Evolutionary conservation across 371 early-diverging fungal species (phyloP), one percentile per base, ranked within the genome.

Genomic region (Haplosporangium sp.): DNA sequence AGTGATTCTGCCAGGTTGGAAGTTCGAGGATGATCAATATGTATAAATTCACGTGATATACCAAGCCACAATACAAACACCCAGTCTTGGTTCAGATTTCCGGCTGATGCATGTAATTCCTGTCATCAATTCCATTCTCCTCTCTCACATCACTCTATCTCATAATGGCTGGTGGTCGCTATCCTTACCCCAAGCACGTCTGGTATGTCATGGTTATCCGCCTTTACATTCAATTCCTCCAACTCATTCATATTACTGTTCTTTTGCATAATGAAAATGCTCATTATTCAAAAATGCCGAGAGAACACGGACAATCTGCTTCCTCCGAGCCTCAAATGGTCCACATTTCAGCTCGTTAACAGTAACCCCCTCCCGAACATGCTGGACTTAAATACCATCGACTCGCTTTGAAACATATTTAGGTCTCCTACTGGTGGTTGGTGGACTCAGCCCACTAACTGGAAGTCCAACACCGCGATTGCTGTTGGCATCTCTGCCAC

Each of bases 361-460:
- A 36, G 13, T 38, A 6, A 52, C 29, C 20, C 5, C 23, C 23
- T 36, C 10, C 12, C 5, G 29, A 50, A 20, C 18, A 14, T 8
- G 18, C 20, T n/a, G 56, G 37, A 18, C n/a, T n/a, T n/a, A n/a
- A n/a, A n/a, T n/a, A n/a, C n/a, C n/a, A n/a, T n/a, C n/a, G n/a
- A n/a, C n/a, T n/a, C n/a, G n/a, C n/a, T n/a, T n/a, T 50, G 50
- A 38, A 40, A 29, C 23, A 5, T 23, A 13, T 45, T 18, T 75
- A 90, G 86, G 87, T 87, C 93, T 47, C 93, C 92, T 71, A 70
- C 92, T 51, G 95, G 96, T 79, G 96, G 95, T 56, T 96, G 95
- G 95, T 95, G 94, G 94, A 85, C 93, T 8, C 87, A 89, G 79
- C 95, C 96, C 51, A 91, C 91, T 76, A 84, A 87, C 80, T 91